Percentiles rank a stretch among this genome's conserved stretches.
Evolutionary conservation across 2,329 filamentous ascomycete genomes (phyloP).

Genomic region (Fusarium keratoplasticum): DNA sequence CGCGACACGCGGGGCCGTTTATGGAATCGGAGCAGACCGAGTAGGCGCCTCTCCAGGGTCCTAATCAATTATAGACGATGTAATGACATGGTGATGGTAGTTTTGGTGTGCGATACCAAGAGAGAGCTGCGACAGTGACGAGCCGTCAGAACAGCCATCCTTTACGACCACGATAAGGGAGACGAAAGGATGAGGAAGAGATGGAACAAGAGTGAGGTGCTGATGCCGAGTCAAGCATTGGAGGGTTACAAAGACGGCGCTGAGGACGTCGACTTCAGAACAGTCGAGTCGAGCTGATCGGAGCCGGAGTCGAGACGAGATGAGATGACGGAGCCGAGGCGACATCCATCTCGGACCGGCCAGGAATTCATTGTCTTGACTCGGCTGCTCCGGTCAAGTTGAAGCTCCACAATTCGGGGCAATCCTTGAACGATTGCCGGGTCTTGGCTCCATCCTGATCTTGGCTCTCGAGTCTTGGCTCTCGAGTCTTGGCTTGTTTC

Average conservation of each 20-base stretch:
- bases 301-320: background rate
- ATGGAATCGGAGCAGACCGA: constrained; percentile 48
- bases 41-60: background rate
- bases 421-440: constrained; percentile 29
- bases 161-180: background rate
- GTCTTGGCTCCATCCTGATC: constrained; percentile 25
- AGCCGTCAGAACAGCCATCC: background rate
- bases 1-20: constrained; percentile 53
- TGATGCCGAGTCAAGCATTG: background rate
- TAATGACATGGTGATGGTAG: constrained; percentile 28
- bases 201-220: constrained; percentile 5
- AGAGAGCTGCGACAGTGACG: constrained; percentile 4
- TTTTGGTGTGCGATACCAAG: constrained; percentile 16
- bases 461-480: constrained; percentile 11
- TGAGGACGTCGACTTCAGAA: background rate
- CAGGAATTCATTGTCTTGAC: constrained; percentile 7
- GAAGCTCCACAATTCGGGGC: constrained; percentile 24
- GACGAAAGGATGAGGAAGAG: constrained; percentile 15
- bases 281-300: background rate
- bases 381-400: background rate
- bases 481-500: constrained; percentile 21
- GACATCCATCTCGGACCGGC: background rate
- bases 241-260: background rate
- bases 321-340: background rate
- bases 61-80: constrained; percentile 23